Conservation (phyloP, 441 rosid species). For the Aquilaria agallochum region DNA sequence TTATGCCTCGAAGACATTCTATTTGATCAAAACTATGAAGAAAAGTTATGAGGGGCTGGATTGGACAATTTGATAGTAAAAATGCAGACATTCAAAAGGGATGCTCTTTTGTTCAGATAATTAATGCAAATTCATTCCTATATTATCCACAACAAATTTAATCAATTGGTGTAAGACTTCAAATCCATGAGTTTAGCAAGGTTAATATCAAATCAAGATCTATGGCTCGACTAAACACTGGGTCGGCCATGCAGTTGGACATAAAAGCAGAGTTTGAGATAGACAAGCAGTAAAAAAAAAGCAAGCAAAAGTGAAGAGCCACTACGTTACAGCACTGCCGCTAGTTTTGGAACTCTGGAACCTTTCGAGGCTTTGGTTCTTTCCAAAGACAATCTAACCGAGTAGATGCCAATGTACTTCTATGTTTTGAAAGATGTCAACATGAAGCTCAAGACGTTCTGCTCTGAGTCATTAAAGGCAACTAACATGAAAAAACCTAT, state of each 20-base stretch:
- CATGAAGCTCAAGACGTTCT: conserved; percentile 44
- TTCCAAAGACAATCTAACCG: conserved; percentile 46
- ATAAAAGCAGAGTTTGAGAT: conserved; percentile 61
- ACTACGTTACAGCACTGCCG: conserved; percentile 40
- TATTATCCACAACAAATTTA: no score
- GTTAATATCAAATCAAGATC: conserved; percentile 49
- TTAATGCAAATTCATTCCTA: background rate
- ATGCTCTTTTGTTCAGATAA: conserved; percentile 88
- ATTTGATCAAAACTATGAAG: conserved; percentile 49
- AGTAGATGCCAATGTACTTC: conserved; percentile 73
- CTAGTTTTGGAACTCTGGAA: conserved; percentile 55
- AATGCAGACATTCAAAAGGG: conserved; percentile 71
- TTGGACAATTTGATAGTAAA: conserved; percentile 74
- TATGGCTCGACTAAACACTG: conserved; percentile 46
- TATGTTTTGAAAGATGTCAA: conserved; percentile 44
- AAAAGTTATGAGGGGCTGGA: conserved; percentile 82
- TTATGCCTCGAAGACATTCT: conserved; percentile 85
- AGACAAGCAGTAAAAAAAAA: conserved; percentile 24
- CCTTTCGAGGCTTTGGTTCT: conserved; percentile 76
- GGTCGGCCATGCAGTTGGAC: conserved; percentile 57
- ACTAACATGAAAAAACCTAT: conserved; percentile 53
- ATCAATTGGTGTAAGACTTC: conserved; percentile 36
- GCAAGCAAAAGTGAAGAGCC: conserved; percentile 23
- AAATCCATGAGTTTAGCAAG: conserved; percentile 34
- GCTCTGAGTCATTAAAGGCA: conserved; percentile 66